A percentile compares a stretch with the other conserved stretches of the same genome.
Evolutionary conservation across 805 yeast species (phyloP).

Genomic region (Candida jianshihensis): DNA sequence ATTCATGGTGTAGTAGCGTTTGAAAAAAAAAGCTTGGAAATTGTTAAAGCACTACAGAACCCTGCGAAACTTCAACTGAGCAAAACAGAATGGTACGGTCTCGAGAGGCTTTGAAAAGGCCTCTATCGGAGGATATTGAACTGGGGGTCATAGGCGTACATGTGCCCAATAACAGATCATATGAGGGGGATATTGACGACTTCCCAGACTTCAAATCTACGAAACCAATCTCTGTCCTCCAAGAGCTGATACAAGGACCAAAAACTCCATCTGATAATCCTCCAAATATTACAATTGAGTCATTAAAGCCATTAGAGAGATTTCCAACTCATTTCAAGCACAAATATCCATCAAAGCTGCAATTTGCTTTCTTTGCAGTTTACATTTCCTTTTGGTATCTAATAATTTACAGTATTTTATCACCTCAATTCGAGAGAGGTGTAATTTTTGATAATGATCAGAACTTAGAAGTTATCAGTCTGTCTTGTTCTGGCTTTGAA

Average conservation of each 20-base stretch:
- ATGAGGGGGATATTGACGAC: too few species aligned
- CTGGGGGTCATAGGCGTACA: too few species aligned
- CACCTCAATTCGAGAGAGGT: conserved; percentile 2
- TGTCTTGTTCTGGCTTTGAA: conserved; percentile 41
- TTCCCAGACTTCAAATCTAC: too few species aligned
- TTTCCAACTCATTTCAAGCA: conserved; percentile 3
- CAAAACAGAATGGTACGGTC: too few species aligned
- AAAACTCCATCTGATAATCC: conserved; percentile 2
- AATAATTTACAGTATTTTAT: conserved; percentile 1
- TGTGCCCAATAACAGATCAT: too few species aligned
- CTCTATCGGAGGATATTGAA: too few species aligned
- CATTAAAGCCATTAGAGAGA: conserved; percentile 5
- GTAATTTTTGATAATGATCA: conserved; percentile 1
- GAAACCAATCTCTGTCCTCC: too few species aligned
- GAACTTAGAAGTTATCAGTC: conserved; percentile 19
- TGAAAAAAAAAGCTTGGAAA: too few species aligned
- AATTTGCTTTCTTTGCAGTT: background rate
- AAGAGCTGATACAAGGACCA: background rate
- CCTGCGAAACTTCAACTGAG: too few species aligned
- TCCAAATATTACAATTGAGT: conserved; percentile 1
- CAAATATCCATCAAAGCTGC: background rate
- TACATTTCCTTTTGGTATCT: conserved; percentile 4
- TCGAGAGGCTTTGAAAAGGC: too few species aligned
- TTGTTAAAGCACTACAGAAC: too few species aligned
- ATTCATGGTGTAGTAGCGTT: too few species aligned